phyloP scores from a whole-genome alignment of 805 yeast species.

The Saturnispora ahearnii region DNA sequence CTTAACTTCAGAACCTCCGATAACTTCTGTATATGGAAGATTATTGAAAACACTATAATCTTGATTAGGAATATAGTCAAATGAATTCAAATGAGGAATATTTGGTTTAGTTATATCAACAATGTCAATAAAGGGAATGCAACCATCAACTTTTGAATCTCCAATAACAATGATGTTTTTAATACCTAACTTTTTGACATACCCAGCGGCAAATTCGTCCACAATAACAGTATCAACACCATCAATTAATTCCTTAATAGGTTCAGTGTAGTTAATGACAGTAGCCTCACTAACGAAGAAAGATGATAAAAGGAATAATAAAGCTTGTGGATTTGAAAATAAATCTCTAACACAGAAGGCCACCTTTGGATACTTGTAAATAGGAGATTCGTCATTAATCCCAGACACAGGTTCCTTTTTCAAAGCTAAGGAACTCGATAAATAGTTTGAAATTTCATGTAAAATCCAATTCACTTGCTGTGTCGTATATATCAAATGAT shows the following conservation, averaged over 20 bases:
- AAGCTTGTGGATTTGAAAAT: slow-evolving; percentile 13
- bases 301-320: slow-evolving; percentile 20
- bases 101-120: background rate
- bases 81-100: background rate
- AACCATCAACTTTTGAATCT: slow-evolving; percentile 7
- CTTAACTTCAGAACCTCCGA: slow-evolving; percentile 16
- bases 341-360: slow-evolving; percentile 13
- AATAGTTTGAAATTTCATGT: background rate
- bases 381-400: background rate
- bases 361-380: background rate
- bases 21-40: slow-evolving; percentile 23
- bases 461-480: slow-evolving; percentile 7
- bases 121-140: slow-evolving; percentile 3
- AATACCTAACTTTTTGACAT: slow-evolving; percentile 6
- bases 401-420: background rate
- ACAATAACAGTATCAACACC: slow-evolving; percentile 29
- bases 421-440: slow-evolving; percentile 6
- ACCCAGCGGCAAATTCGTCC: slow-evolving; percentile 10
- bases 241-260: slow-evolving; percentile 29
- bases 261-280: slow-evolving; percentile 36
- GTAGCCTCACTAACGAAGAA: slow-evolving; percentile 32
- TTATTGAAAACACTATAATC: slow-evolving; percentile 21
- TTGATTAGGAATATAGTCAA: slow-evolving; percentile 16
- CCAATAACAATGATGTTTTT: slow-evolving; percentile 27
- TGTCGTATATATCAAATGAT: background rate